phyloP scores from a whole-genome alignment of 768 basidiomycete genomes.

The Suillus placidus region DNA sequence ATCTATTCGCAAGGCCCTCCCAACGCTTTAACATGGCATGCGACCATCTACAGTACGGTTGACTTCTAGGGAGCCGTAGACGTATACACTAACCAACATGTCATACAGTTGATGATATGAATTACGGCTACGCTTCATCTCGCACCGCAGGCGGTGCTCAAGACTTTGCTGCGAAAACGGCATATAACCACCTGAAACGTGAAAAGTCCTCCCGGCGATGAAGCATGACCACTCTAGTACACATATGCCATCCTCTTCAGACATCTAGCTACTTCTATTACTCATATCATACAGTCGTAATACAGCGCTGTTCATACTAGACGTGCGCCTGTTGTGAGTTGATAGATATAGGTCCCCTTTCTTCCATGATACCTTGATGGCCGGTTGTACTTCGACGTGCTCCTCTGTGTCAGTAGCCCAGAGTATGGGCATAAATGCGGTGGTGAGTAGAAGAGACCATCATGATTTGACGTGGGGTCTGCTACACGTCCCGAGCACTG shows the following conservation, averaged over 20 bases:
- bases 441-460: background rate
- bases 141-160: background rate
- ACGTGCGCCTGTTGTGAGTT: background rate
- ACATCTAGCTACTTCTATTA: too few relatives aligned
- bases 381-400: background rate
- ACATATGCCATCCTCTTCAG: background rate
- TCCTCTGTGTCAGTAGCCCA: background rate
- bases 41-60: background rate
- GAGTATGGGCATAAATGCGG: background rate
- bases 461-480: background rate
- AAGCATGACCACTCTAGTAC: background rate
- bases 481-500: too few relatives aligned
- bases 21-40: background rate
- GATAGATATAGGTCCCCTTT: background rate
- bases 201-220: background rate
- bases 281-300: background rate
- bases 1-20: background rate
- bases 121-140: background rate
- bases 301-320: background rate
- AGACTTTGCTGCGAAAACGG: background rate
- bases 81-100: background rate
- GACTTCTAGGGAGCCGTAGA: too few relatives aligned
- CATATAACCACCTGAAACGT: background rate
- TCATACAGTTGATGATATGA: slow-evolving; percentile 1
- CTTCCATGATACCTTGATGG: background rate